These are phyloP conservation scores for Tulasnella sp. DNA, from an alignment of 768 basidiomycete species.

Conservation along the genomic window DNA sequence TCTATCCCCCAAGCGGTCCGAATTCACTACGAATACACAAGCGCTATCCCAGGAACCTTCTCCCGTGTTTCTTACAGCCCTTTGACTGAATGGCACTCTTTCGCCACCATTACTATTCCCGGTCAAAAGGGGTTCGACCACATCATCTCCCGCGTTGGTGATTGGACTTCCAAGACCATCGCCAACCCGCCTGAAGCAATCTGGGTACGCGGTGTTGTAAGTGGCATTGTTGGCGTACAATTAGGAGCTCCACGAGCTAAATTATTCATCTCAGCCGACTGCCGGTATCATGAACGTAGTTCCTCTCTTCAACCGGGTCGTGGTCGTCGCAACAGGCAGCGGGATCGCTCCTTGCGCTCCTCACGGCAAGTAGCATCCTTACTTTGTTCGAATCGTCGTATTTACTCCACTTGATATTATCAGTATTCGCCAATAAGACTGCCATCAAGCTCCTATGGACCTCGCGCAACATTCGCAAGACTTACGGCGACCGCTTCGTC, in stretches of 20 bases:
- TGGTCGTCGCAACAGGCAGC: slow-evolving; percentile 38
- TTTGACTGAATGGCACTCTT: slow-evolving; percentile 22
- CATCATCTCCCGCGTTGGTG: slow-evolving; percentile 50
- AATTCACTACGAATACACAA: slow-evolving; percentile 51
- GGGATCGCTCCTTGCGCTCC: slow-evolving; percentile 56
- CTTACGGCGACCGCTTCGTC: slow-evolving; percentile 54
- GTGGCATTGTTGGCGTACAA: background rate
- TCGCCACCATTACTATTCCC: slow-evolving; percentile 24
- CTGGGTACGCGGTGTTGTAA: slow-evolving; percentile 48
- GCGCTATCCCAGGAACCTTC: slow-evolving; percentile 42
- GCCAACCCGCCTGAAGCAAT: slow-evolving; percentile 45
- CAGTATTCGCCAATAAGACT: slow-evolving; percentile 14
- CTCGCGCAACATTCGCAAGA: slow-evolving; percentile 51
- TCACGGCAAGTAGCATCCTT: slow-evolving; percentile 23
- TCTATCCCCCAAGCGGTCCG: slow-evolving; percentile 36
- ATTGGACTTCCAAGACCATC: slow-evolving; percentile 52
- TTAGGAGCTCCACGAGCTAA: background rate
- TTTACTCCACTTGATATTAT: background rate
- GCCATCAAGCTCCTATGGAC: slow-evolving; percentile 44
- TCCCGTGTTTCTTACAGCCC: slow-evolving; percentile 25
- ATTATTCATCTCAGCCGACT: background rate
- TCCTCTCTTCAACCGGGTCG: slow-evolving; percentile 21
- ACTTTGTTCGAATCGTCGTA: background rate
- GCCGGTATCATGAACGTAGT: slow-evolving; percentile 20
- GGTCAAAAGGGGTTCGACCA: slow-evolving; percentile 46